phyloP scores from a whole-genome alignment of 2,329 filamentous ascomycete species.

The Venturia asperata region DNA sequence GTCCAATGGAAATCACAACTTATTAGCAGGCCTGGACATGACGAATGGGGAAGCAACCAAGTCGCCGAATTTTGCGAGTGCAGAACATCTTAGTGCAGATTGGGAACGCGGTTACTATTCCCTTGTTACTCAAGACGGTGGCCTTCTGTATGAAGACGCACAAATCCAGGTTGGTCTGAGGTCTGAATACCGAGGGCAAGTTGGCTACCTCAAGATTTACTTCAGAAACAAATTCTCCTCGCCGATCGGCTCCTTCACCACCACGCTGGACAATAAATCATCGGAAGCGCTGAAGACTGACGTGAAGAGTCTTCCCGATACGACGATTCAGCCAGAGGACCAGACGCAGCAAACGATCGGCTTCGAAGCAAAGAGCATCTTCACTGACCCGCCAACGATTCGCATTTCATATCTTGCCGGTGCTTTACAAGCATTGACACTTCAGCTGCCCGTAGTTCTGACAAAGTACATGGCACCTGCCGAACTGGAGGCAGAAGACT shows the following conservation, averaged over 20 bases:
- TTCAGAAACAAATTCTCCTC: constrained; percentile 90
- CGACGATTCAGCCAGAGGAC: constrained; percentile 61
- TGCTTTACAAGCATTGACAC: constrained; percentile 81
- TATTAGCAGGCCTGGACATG: constrained; percentile 79
- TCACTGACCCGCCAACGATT: constrained; percentile 79
- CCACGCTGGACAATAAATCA: constrained; percentile 70
- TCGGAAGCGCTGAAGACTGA: constrained; percentile 71
- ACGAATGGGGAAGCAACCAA: constrained; percentile 47
- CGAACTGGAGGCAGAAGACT: constrained; percentile 79
- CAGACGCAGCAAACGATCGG: constrained; percentile 93
- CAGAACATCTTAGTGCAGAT: constrained; percentile 84
- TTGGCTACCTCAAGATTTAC: constrained; percentile 92
- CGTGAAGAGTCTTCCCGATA: constrained; percentile 81
- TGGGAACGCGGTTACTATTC: constrained; percentile 89
- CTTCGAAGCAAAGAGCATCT: constrained; percentile 79
- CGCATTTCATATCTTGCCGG: constrained; percentile 91
- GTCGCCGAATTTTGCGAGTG: constrained; percentile 79
- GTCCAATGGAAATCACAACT: constrained; percentile 52
- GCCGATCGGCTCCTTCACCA: constrained; percentile 84
- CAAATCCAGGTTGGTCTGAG: constrained; percentile 89
- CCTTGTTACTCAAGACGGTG: constrained; percentile 71
- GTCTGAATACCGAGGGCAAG: constrained; percentile 90
- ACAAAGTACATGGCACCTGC: constrained; percentile 98
- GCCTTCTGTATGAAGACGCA: constrained; percentile 87
- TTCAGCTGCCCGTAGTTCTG: constrained; percentile 79